Evolutionary conservation across 345 rosid species (phyloP), one percentile per base, ranked within the genome.

Genomic region (Citrus trifoliata): DNA sequence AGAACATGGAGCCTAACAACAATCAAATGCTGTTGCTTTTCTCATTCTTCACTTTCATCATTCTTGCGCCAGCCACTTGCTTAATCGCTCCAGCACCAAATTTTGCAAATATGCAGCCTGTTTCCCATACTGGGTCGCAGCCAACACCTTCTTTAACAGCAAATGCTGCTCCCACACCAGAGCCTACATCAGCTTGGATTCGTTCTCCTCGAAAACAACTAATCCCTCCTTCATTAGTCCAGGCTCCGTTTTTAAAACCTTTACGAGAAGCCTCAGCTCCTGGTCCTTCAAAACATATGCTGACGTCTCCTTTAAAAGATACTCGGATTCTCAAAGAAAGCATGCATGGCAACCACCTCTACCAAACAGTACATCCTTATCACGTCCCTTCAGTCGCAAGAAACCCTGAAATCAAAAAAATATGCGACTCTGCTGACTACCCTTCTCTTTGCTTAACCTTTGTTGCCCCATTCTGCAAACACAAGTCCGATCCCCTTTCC

Each of bases 391-490:
- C 27, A 62, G 4, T 67, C 75, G 9, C 12, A 30, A 16, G 14
- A 27, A 58, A 80, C 21, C 83, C 83, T 6, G 79, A 59, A 4
- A 5, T 85, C 67, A 83, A 84, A 77, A n/a, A 76, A 22, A 73
- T 82, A 4, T 92, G 93, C 37, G 73, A 73, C 30, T 6, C 63
- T 38, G 88, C 94, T 0, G 87, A 86, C 73, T 67, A 66, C 66
- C 86, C 93, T 0, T 10, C 55, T 30, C 73, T 92, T 18, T 90
- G 97, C 74, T 48, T 79, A 38, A 37, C 85, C 2, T 75, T 86
- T 3, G 7, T 88, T 16, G 16, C 56, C 30, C 88, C 90, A 10
- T 78, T 85, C 28, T 32, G 84, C 21, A 59, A 72, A 2, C 70
- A 81, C 22, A 79, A 82, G 21, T 68, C 82, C 2, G 92, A 81